Evolutionary conservation across 495 filamentous ascomycete species (phyloP), one percentile per base, ranked within the genome.

Genomic region (Penicillium samsonianum): DNA sequence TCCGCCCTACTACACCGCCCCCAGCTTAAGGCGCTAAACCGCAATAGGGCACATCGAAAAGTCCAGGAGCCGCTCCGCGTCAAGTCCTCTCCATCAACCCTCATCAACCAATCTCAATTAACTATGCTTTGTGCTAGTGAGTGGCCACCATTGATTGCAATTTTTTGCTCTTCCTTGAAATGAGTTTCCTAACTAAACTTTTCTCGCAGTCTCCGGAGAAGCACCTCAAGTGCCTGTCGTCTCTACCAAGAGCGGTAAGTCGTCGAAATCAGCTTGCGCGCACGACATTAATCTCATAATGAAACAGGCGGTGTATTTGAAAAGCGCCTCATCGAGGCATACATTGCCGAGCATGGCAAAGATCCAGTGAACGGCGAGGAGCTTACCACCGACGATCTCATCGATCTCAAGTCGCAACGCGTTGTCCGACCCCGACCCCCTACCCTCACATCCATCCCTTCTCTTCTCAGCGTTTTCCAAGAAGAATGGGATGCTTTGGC

Each of bases 401-500:
- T 98, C 65, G 87, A 90, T 59, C 80, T 98, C 68, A 91, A 93
- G 76, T 84, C 90, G 33, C 80, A 87, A 55, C 87, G 88, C 72
- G 80, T 90, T 57, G 89, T 96, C 49, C 87, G 88, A 59, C 92
- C 94, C 46, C 85, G 95, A 67, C 94, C 94, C 40, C 92, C 95
- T 33, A 95, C 91, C 23, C 88, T 97, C 62, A 98, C 94, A 45
- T 98, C 94, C 25, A 95, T 98, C 60, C 94, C 94, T 7, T 91
- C 94, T n/a, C 82, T 98, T 23, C 89, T 98, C 58, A 89, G 88
- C 38, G 87, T 90, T n/a, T 97, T 98, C 67, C 94, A 98, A 63
- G 93, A 96, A 64, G 94, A 98, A 80, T 98, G 94, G 94, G 94
- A 98, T 72, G 88, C 94, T 10, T 71, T 97, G 26, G 89, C 92